Conservation (phyloP, 495 filamentous ascomycete species). For the Chaetomium tenue region DNA sequence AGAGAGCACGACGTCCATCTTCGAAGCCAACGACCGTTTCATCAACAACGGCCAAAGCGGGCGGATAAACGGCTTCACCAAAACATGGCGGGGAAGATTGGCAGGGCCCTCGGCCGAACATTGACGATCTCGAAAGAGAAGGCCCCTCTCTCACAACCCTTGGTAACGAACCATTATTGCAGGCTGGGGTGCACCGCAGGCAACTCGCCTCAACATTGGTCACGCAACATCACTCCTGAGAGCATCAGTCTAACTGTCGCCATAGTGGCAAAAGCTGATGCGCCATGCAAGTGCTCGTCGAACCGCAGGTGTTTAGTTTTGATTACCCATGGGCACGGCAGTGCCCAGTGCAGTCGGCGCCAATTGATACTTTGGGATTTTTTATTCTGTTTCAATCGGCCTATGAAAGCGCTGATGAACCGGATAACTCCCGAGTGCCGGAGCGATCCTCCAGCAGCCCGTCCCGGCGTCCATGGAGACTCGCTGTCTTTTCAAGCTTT, state of each 20-base stretch:
- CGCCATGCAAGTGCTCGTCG: background rate
- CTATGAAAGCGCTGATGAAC: no score
- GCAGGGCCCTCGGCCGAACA: background rate
- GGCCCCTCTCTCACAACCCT: background rate
- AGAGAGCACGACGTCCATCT: background rate
- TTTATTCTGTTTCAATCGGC: no score
- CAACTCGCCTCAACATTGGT: background rate
- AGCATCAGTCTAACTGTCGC: background rate
- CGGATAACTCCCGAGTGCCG: background rate
- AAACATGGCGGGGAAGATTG: background rate
- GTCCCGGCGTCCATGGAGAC: background rate
- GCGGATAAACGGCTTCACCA: background rate
- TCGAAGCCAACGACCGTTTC: background rate
- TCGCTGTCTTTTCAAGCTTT: background rate
- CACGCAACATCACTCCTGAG: background rate
- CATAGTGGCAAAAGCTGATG: background rate
- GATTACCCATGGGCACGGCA: no score
- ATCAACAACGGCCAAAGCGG: background rate
- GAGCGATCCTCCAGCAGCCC: background rate
- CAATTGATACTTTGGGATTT: no score
- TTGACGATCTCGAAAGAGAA: background rate
- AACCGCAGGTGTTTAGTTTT: background rate
- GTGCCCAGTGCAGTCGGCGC: no score
- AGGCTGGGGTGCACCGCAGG: background rate
- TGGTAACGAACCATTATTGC: constrained; percentile 2